Percentiles rank a stretch among this genome's conserved stretches.
Evolutionary conservation across 1,284 basidiomycete genomes (phyloP).

Genomic region (Ceratobasidium sp.): DNA sequence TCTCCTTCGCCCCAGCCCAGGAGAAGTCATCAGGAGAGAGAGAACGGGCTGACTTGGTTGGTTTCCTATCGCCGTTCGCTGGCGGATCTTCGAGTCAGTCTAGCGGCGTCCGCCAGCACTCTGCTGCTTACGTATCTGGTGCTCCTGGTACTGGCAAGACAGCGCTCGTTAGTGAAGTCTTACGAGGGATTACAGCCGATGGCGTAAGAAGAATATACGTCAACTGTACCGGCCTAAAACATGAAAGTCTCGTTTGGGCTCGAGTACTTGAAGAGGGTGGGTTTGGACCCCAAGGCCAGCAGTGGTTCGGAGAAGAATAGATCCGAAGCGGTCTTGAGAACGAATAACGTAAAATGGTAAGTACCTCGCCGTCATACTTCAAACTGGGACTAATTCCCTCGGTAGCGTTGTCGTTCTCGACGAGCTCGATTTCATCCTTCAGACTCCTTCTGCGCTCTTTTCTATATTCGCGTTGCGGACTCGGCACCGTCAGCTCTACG

Average conservation of each 20-base stretch:
- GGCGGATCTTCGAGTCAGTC: conserved; percentile 51
- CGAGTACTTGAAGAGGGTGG: conserved; percentile 64
- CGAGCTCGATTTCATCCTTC: conserved; percentile 78
- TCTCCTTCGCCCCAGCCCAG: conserved; percentile 69
- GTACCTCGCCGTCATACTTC: conserved; percentile 49
- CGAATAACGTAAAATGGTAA: conserved; percentile 65
- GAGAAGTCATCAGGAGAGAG: conserved; percentile 70
- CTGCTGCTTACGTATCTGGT: conserved; percentile 71
- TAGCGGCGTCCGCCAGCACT: conserved; percentile 64
- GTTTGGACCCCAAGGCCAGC: conserved; percentile 49
- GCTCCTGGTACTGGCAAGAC: conserved; percentile 86
- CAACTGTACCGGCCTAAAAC: conserved; percentile 78
- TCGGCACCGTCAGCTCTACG: conserved; percentile 64
- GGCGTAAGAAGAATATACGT: conserved; percentile 65
- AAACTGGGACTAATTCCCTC: conserved; percentile 40
- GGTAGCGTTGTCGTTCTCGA: conserved; percentile 77
- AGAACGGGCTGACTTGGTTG: conserved; percentile 67
- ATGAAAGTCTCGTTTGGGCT: conserved; percentile 71
- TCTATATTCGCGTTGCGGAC: conserved; percentile 72
- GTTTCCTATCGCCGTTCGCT: conserved; percentile 68
- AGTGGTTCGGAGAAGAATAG: conserved; percentile 49
- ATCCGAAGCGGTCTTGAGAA: conserved; percentile 52
- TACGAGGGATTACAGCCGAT: conserved; percentile 55
- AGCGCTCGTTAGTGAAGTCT: conserved; percentile 74
- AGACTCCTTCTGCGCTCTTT: conserved; percentile 65